These are phyloP conservation scores for Trichosanthes truncata DNA, from an alignment of 306 rosid species.

Conservation along the genomic window DNA sequence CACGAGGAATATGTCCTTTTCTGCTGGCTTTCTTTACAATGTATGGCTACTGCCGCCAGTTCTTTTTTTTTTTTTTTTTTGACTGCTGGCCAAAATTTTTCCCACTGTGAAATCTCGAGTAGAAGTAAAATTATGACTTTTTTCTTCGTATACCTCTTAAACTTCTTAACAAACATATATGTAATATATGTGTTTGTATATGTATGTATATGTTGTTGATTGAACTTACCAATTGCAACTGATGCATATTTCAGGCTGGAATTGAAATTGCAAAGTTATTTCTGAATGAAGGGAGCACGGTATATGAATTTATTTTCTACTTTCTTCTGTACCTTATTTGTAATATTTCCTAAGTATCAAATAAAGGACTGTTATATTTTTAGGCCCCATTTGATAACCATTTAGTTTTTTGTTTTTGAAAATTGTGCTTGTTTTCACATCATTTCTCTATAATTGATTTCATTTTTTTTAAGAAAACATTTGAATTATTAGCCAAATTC, in stretches of 20 bases:
- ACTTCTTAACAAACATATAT: not conserved
- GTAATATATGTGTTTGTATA: not conserved
- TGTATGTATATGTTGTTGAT: not conserved
- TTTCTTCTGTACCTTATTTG: not conserved
- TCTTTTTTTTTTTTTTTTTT: too few species aligned
- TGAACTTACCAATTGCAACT: slow-evolving; percentile 11
- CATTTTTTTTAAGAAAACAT: too few species aligned
- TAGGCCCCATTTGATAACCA: too few species aligned
- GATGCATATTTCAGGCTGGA: slow-evolving; percentile 65
- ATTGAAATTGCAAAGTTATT: slow-evolving; percentile 88
- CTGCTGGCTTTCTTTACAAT: not conserved
- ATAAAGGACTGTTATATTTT: not conserved
- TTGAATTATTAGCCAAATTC: too few species aligned
- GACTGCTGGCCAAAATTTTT: not conserved
- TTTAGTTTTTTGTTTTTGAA: too few species aligned
- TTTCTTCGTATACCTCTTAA: not conserved
- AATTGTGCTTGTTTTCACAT: too few species aligned
- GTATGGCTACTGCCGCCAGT: not conserved
- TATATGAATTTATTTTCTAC: slow-evolving; percentile 22
- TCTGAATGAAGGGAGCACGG: slow-evolving; percentile 74
- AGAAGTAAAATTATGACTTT: not conserved
- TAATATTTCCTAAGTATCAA: slow-evolving; percentile 4
- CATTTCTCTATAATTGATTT: too few species aligned
- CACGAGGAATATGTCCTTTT: not conserved
- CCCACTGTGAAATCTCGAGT: not conserved